Conservation (phyloP, 495 filamentous ascomycete genomes). For the Parathielavia hyrcaniae region DNA sequence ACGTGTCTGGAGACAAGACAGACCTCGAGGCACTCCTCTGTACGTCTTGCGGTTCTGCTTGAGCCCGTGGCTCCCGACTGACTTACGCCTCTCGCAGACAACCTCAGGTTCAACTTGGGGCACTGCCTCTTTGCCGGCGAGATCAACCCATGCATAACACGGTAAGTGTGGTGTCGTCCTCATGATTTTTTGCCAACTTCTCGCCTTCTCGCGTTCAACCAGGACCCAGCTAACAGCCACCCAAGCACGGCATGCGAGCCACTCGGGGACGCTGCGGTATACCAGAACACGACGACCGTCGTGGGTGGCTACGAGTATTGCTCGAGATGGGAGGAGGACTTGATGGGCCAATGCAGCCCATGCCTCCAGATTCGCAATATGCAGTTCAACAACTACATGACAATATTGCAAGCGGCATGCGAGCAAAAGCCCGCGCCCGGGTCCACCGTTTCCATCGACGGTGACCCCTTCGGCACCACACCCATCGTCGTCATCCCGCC, state of each 20-base stretch:
- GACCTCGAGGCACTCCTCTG: slow-evolving; percentile 40
- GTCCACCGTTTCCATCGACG: slow-evolving; percentile 38
- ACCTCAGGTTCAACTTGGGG: slow-evolving; percentile 39
- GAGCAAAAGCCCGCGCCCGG: slow-evolving; percentile 36
- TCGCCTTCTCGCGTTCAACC: no score
- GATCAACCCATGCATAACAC: slow-evolving; percentile 37
- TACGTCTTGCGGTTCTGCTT: slow-evolving; percentile 25
- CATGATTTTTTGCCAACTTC: not conserved
- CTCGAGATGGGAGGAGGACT: slow-evolving; percentile 31
- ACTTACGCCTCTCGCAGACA: slow-evolving; percentile 30
- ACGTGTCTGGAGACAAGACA: slow-evolving; percentile 26
- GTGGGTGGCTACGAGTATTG: slow-evolving; percentile 40
- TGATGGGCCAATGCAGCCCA: slow-evolving; percentile 31
- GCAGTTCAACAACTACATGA: slow-evolving; percentile 42
- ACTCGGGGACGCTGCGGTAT: slow-evolving; percentile 33
- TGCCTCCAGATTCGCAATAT: slow-evolving; percentile 30
- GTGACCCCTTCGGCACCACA: slow-evolving; percentile 44
- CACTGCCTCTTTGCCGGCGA: slow-evolving; percentile 35
- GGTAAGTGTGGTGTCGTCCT: slow-evolving; percentile 26
- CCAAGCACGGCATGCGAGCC: slow-evolving; percentile 39
- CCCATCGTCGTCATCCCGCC: slow-evolving; percentile 41
- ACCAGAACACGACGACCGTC: slow-evolving; percentile 33
- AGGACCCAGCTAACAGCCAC: slow-evolving; percentile 13
- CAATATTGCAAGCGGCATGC: slow-evolving; percentile 45
- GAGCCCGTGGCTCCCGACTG: not conserved